Evolutionary conservation across 805 yeast species (phyloP), one percentile per base, ranked within the genome.

Genomic region (Barnettozyma siamensis): DNA sequence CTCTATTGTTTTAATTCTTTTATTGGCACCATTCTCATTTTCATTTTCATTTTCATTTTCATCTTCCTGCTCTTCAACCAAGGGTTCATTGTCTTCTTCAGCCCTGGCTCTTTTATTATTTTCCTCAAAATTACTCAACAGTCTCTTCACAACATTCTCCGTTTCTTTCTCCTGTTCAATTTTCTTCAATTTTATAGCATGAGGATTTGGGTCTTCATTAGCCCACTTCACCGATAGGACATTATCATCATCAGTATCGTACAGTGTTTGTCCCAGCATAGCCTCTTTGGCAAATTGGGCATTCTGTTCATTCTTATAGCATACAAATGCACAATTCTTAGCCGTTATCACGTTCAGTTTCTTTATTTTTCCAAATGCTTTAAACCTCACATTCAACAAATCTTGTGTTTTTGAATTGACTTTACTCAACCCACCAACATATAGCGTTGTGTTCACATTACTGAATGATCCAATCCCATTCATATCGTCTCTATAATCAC

Each of bases 261-360:
- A 73, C 7, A 89, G 58, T 8, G 84, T 72, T 59, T 91, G 98
- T 33, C 81, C 80, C 31, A 82, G 76, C 96, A 91, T 87, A 1
- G 95, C 95, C 60, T 91, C 98, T 54, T 87, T 86, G 0, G 96
- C 96, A 68, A 91, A 93, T 59, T 91, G 97, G 0, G 97, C 97
- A 55, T 75, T 80, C 17, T 72, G 59, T 52, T 87, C 95, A 28
- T 70, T 59, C 42, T 69, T 69, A 55, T 66, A 91, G 1, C 84
- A 81, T 7, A 93, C 75, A 64, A 91, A 89, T 0, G 89, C 96
- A 54, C 89, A 78, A 31, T 78, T 76, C 53, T 81, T 80, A 20
- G 65, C 64, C 40, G 73, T 70, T 12, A 86, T 62, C 13, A 80
- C 80, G 46, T 82, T 69, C 21, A 85, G 70, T 42, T 79, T 71